Evolutionary conservation across 495 filamentous ascomycete genomes (phyloP).

Genomic region (Penicillium parvum): DNA sequence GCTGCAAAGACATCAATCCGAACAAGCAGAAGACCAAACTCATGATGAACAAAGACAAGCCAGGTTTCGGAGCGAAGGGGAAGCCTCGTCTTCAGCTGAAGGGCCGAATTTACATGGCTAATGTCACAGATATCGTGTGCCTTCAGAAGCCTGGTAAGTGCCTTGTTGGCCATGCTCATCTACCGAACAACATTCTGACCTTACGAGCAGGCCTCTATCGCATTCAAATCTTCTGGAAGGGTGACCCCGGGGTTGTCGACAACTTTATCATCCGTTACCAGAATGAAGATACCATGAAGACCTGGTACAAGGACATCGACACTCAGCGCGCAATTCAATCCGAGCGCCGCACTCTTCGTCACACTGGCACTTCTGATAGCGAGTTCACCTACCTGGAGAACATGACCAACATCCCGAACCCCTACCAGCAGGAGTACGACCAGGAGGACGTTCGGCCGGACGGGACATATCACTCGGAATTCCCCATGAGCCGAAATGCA

Average conservation of each 20-base stretch:
- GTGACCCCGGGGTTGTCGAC: constrained; percentile 90
- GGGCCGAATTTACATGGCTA: constrained; percentile 98
- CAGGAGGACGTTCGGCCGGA: constrained; percentile 63
- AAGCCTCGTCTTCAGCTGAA: constrained; percentile 87
- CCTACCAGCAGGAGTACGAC: constrained; percentile 74
- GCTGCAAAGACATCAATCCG: constrained; percentile 90
- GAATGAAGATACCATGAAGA: constrained; percentile 87
- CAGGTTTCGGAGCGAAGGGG: constrained; percentile 64
- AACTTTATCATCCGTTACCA: constrained; percentile 91
- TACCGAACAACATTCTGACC: no score
- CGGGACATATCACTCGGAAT: constrained; percentile 42
- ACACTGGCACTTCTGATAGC: constrained; percentile 58
- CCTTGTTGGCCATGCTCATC: no score
- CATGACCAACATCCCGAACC: constrained; percentile 65
- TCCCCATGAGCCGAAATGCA: constrained; percentile 67
- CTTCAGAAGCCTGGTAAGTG: constrained; percentile 74
- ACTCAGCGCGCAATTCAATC: constrained; percentile 42
- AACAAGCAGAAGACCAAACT: constrained; percentile 77
- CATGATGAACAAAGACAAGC: constrained; percentile 60
- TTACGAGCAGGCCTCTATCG: constrained; percentile 73
- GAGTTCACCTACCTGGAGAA: constrained; percentile 78
- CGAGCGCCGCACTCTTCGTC: constrained; percentile 45
- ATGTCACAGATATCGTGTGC: constrained; percentile 89
- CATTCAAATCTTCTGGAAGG: constrained; percentile 98
- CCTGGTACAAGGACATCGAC: constrained; percentile 67